These are phyloP conservation scores for Tetradesmus lagerheimii DNA, from an alignment of 139 green algal species.

Conservation along the genomic window DNA sequence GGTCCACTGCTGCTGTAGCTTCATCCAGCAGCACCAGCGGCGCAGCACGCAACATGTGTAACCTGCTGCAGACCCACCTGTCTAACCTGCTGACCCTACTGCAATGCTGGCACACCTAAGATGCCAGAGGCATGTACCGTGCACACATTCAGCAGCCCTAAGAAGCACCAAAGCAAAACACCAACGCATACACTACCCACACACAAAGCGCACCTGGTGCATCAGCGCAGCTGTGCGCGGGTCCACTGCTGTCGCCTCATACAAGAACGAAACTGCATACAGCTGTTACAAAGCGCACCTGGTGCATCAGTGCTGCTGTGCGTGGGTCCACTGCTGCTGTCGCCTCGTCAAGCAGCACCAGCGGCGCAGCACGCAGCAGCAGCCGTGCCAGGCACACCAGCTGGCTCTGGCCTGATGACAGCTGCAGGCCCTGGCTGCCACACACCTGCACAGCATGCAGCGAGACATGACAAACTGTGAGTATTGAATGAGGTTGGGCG, in stretches of 20 bases:
- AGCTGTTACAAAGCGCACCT: slow-evolving; percentile 13
- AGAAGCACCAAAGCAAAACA: too few species aligned
- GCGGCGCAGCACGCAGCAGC: slow-evolving; percentile 64
- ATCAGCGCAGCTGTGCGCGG: slow-evolving; percentile 65
- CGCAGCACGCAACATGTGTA: slow-evolving; percentile 66
- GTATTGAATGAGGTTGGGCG: neutral
- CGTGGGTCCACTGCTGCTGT: slow-evolving; percentile 69
- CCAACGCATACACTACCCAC: too few species aligned
- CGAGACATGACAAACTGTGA: too few species aligned
- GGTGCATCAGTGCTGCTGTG: slow-evolving; percentile 70
- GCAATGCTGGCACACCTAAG: too few species aligned
- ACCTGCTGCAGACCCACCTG: too few species aligned
- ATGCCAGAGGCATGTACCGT: too few species aligned
- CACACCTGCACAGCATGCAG: slow-evolving; percentile 25
- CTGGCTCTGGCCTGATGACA: slow-evolving; percentile 81
- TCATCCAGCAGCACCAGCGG: slow-evolving; percentile 84
- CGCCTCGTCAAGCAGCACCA: slow-evolving; percentile 84
- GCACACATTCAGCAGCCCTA: too few species aligned
- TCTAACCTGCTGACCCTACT: too few species aligned
- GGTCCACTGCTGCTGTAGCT: slow-evolving; percentile 70
- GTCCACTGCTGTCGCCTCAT: slow-evolving; percentile 81
- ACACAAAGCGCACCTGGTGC: slow-evolving; percentile 51
- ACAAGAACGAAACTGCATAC: slow-evolving; percentile 51
- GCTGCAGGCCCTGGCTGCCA: slow-evolving; percentile 15
- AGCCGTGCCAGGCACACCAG: slow-evolving; percentile 82